A percentile compares a stretch with the other conserved stretches of the same genome.
These are phyloP conservation scores for Penicillium antarcticum DNA, from an alignment of 495 filamentous ascomycete genomes.

Conservation along the genomic window DNA sequence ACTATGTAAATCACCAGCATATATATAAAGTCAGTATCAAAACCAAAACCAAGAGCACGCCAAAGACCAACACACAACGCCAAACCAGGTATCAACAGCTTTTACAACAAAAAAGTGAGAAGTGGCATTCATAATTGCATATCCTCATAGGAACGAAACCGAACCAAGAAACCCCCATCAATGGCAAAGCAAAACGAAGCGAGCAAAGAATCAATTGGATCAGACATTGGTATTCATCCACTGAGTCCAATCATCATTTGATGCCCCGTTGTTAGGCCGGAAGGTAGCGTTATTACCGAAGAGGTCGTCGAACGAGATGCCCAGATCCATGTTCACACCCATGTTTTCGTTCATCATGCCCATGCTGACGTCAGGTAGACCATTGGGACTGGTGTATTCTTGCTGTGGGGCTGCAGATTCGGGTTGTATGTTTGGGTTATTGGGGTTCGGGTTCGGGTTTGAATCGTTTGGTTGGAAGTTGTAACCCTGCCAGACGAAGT, in stretches of 20 bases:
- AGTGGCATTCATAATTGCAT: conserved; percentile 20
- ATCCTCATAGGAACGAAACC: conserved; percentile 15
- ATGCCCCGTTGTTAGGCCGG: conserved; percentile 15
- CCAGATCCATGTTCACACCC: conserved; percentile 34
- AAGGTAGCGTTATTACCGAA: conserved; percentile 34
- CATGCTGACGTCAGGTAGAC: conserved; percentile 27
- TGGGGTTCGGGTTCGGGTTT: conserved; percentile 20
- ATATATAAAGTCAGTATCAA: background rate
- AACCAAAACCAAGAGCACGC: background rate
- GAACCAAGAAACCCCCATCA: background rate
- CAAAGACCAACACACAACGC: conserved; percentile 10
- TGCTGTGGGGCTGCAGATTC: conserved; percentile 19
- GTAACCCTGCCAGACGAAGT: conserved; percentile 45
- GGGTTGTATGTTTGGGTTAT: conserved; percentile 11
- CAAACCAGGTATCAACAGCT: conserved; percentile 21
- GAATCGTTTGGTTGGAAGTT: conserved; percentile 30
- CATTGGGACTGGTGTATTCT: conserved; percentile 13
- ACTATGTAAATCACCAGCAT: background rate
- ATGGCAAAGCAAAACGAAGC: background rate
- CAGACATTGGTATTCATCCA: conserved; percentile 36
- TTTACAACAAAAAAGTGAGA: conserved; percentile 8
- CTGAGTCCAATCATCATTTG: conserved; percentile 42
- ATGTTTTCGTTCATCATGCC: conserved; percentile 28
- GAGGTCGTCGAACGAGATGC: conserved; percentile 42
- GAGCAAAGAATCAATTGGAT: background rate